Evolutionary conservation across 345 rosid genomes (phyloP), one percentile per base, ranked within the genome.

Genomic region (Streptanthus diversifolius): DNA sequence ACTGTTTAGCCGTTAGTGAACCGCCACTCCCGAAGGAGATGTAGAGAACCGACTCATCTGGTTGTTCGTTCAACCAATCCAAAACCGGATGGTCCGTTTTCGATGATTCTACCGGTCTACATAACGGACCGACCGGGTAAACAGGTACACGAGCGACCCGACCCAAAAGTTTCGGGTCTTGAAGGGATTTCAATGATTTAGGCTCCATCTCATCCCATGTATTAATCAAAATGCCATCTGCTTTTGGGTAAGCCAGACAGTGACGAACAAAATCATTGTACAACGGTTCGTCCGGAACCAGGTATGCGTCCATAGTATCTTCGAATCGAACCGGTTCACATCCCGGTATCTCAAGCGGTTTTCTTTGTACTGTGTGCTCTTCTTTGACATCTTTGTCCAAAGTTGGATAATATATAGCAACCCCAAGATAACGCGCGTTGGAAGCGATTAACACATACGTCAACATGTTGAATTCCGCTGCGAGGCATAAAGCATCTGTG

Each of bases 21-120:
- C 90, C 96, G 1, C 91, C 90, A 27, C 93, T 91, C 13, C 96
- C 97, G 14, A 89, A 85, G 0, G 88, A 85, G 11, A 91, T 80
- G 21, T 74, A 87, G 15, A 91, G 35, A 27, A 87, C 93, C 3
- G 96, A 89, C 13, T 79, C 77, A 8, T 33, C 32, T 1, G 86
- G 88, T 53, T 87, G 92, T 44, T 44, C 45, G 30, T 76, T 84
- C 37, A 91, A 60, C 96, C 93, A 91, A 1, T 76, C 63, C 7
- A 63, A 53, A 18, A 76, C 18, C 57, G 75, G 68, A 2, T 27
- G 68, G 5, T 22, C 48, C 8, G 27, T 13, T 19, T 60, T 12
- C 1, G 47, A 66, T 7, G 53, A 6, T 56, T 63, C 70, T 3
- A n/a, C 47, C 5, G 72, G 64, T 53, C 83, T 54, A 3, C 59